phyloP scores from a whole-genome alignment of 192 early-diverging fungal genomes.

The Endogone sp. region DNA sequence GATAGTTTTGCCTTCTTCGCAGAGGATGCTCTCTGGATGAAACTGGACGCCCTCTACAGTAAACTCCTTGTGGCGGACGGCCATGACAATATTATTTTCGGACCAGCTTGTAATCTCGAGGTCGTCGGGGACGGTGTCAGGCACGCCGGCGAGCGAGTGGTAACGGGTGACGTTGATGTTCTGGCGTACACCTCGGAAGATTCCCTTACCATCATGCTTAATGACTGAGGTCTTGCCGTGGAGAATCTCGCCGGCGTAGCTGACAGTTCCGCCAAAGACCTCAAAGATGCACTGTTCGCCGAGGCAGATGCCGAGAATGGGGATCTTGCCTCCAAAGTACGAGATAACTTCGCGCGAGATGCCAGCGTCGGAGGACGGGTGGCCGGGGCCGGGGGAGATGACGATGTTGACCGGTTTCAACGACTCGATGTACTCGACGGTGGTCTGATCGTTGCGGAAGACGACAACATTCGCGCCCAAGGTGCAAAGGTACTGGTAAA shows the following conservation, averaged over 20 bases:
- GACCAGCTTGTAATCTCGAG: slow-evolving; percentile 88
- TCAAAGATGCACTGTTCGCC: slow-evolving; percentile 99
- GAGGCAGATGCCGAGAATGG: slow-evolving; percentile 95
- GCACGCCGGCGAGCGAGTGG: slow-evolving; percentile 92
- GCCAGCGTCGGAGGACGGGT: slow-evolving; percentile 85
- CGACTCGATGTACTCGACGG: slow-evolving; percentile 75
- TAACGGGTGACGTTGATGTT: slow-evolving; percentile 89
- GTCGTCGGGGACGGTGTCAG: slow-evolving; percentile 70
- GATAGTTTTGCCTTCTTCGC: slow-evolving; percentile 85
- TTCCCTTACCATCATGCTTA: slow-evolving; percentile 85
- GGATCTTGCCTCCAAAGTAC: slow-evolving; percentile 91
- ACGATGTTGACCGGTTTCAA: slow-evolving; percentile 92
- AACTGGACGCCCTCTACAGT: slow-evolving; percentile 97
- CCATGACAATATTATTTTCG: slow-evolving; percentile 87
- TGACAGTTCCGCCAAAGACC: slow-evolving; percentile 90
- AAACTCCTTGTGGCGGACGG: slow-evolving; percentile 83
- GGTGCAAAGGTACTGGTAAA: slow-evolving; percentile 91
- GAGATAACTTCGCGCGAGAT: slow-evolving; percentile 84
- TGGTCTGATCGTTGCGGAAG: slow-evolving; percentile 91
- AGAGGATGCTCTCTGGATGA: slow-evolving; percentile 97
- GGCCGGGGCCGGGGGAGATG: slow-evolving; percentile 95
- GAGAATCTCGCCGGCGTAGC: slow-evolving; percentile 91
- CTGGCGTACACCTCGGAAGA: slow-evolving; percentile 84
- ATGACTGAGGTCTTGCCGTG: slow-evolving; percentile 96
- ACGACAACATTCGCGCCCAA: slow-evolving; percentile 92